phyloP scores from a whole-genome alignment of 2,329 filamentous ascomycete genomes.

The Claviceps citrina region DNA sequence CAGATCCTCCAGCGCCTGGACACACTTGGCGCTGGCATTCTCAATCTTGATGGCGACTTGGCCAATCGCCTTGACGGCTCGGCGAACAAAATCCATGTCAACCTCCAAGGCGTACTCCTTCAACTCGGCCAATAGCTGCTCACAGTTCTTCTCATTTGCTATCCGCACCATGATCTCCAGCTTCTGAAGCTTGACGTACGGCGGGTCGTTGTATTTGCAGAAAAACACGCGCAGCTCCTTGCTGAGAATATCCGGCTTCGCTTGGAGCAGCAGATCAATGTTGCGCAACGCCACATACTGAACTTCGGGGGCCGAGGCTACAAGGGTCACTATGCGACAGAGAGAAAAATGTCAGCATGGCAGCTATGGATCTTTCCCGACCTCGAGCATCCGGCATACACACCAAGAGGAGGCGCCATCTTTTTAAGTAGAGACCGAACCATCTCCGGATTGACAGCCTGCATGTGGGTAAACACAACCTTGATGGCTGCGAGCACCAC shows the following conservation, averaged over 20 bases:
- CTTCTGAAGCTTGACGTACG: conserved; percentile 94
- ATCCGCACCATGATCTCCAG: conserved; percentile 99
- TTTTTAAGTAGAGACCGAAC: conserved; percentile 86
- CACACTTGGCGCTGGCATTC: conserved; percentile 83
- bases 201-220: conserved; percentile 98
- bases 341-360: not conserved
- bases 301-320: conserved; percentile 89
- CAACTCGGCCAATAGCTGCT: conserved; percentile 82
- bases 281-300: conserved; percentile 95
- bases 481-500: conserved; percentile 97
- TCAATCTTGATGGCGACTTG: conserved; percentile 99
- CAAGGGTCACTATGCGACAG: conserved; percentile 58
- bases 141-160: conserved; percentile 91
- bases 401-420: conserved; percentile 91
- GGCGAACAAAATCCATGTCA: conserved; percentile 95
- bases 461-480: conserved; percentile 95
- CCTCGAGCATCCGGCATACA: conserved; percentile 13
- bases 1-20: conserved; percentile 81
- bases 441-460: conserved; percentile 59
- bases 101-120: conserved; percentile 97
- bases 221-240: conserved; percentile 98
- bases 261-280: conserved; percentile 88
- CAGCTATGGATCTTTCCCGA: not conserved
- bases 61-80: conserved; percentile 89
- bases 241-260: conserved; percentile 89